A percentile compares a stretch with the other conserved stretches of the same genome.
Evolutionary conservation across 768 basidiomycete species (phyloP).

Genomic region (Macrolepiota dolichaula): DNA sequence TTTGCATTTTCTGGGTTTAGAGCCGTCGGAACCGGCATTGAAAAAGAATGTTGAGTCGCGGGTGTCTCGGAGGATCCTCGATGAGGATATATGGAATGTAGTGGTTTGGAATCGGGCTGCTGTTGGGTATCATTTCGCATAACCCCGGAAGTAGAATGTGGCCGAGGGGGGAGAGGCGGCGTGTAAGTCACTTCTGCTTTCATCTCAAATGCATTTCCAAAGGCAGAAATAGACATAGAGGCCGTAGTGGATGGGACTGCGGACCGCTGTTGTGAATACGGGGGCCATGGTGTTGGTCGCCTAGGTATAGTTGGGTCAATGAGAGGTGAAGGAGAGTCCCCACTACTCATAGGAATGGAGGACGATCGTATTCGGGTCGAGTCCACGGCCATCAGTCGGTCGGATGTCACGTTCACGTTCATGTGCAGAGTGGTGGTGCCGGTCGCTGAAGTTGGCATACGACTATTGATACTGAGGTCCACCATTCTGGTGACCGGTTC

Average conservation of each 20-base stretch:
- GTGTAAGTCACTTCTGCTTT: background rate
- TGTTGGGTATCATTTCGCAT: background rate
- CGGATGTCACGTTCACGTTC: background rate
- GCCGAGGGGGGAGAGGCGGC: background rate
- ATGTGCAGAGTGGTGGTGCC: background rate
- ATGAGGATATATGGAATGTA: background rate
- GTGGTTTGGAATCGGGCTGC: background rate
- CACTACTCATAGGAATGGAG: slow-evolving; percentile 40
- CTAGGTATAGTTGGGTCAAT: background rate
- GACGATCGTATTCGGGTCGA: slow-evolving; percentile 11
- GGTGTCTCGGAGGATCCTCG: background rate
- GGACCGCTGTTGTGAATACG: background rate
- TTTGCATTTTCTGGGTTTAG: background rate
- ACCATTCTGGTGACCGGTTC: background rate
- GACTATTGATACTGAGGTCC: background rate
- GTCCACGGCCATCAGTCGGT: background rate
- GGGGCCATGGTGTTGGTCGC: background rate
- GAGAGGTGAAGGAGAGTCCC: background rate
- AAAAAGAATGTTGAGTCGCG: background rate
- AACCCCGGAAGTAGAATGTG: background rate
- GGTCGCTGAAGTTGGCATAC: background rate
- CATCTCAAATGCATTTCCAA: background rate
- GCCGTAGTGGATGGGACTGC: background rate
- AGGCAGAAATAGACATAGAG: background rate
- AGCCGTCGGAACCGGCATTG: background rate